These are phyloP conservation scores for Haplosporangium sp. DNA, from an alignment of 371 early-diverging fungal species.

Conservation along the genomic window DNA sequence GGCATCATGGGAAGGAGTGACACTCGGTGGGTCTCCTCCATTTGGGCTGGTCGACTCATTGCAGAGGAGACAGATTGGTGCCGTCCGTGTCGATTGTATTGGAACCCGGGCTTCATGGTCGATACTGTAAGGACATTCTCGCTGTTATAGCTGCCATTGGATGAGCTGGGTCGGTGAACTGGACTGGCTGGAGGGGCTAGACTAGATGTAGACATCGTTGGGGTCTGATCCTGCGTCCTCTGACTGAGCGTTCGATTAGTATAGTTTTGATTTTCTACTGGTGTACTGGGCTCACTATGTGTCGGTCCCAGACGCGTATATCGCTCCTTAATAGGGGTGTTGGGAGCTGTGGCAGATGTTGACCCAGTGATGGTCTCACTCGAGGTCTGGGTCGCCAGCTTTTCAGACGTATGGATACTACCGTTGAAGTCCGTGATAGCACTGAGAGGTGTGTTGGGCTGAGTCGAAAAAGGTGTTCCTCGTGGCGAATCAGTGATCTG, in stretches of 20 bases:
- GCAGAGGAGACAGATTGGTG: constrained; percentile 41
- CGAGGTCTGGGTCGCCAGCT: neutral
- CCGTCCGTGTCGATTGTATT: constrained; percentile 20
- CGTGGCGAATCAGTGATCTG: constrained; percentile 28
- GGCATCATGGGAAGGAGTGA: constrained; percentile 49
- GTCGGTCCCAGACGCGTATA: constrained; percentile 5
- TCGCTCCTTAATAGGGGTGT: constrained; percentile 18
- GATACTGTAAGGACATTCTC: constrained; percentile 8
- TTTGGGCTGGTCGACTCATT: constrained; percentile 17
- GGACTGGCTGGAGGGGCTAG: constrained; percentile 19
- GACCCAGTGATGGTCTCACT: constrained; percentile 12
- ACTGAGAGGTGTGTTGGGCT: constrained; percentile 9
- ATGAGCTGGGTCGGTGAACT: constrained; percentile 11
- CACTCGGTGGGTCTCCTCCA: constrained; percentile 17
- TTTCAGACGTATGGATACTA: neutral
- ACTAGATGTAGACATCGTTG: constrained; percentile 5
- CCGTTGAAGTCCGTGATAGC: constrained; percentile 11
- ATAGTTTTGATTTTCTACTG: constrained; percentile 1
- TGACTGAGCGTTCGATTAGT: neutral
- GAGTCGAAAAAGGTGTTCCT: constrained; percentile 19
- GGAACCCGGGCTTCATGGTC: constrained; percentile 1
- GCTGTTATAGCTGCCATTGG: constrained; percentile 21
- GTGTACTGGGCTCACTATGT: constrained; percentile 27
- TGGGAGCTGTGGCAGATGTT: constrained; percentile 19
- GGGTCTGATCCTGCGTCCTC: constrained; percentile 1